These are phyloP conservation scores for Trichoderma koningii DNA, from an alignment of 2,329 filamentous ascomycete genomes.

Conservation along the genomic window DNA sequence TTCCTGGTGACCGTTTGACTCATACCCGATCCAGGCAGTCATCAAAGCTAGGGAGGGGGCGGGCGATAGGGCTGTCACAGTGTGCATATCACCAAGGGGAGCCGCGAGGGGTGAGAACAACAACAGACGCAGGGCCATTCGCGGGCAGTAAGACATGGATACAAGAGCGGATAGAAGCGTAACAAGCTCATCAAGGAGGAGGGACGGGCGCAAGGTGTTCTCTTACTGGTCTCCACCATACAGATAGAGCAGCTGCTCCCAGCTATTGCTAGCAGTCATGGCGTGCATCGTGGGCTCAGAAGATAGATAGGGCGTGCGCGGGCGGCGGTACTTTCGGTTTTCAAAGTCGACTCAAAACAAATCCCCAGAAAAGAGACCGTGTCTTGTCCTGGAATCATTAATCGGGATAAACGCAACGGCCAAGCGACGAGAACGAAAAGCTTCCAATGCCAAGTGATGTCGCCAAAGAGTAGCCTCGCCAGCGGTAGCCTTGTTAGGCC, in stretches of 20 bases:
- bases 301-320: neutral
- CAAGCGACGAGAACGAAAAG: neutral
- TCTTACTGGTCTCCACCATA: slow-evolving; percentile 47
- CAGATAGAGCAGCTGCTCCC: slow-evolving; percentile 38
- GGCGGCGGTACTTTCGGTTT: neutral
- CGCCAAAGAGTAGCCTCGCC: neutral
- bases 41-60: neutral
- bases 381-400: neutral
- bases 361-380: neutral
- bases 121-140: neutral
- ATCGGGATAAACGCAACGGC: neutral
- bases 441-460: neutral
- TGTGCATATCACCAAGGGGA: neutral
- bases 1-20: neutral
- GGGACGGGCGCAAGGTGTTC: neutral
- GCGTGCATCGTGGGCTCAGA: slow-evolving; percentile 3
- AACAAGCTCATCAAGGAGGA: neutral
- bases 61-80: neutral
- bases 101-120: slow-evolving; percentile 9
- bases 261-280: neutral
- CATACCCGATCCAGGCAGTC: slow-evolving; percentile 7
- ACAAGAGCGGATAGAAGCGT: neutral
- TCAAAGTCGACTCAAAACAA: too few relatives aligned
- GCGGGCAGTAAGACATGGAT: neutral
- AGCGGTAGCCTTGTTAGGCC: slow-evolving; percentile 21